Evolutionary conservation across 2,329 filamentous ascomycete species (phyloP), one percentile per base, ranked within the genome.

Genomic region (Pestalotiopsis sp.): DNA sequence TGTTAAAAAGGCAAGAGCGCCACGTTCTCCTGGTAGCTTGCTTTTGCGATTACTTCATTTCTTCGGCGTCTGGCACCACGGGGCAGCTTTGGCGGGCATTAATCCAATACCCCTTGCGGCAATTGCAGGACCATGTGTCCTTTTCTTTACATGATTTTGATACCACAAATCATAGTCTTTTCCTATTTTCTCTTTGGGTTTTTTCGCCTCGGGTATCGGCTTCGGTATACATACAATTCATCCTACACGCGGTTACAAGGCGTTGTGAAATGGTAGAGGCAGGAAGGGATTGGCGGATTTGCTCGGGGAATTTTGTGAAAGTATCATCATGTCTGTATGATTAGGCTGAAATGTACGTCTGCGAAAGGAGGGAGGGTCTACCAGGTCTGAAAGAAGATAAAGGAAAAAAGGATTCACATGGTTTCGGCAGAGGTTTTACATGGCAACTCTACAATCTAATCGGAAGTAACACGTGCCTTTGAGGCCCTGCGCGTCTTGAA

Each of bases 111-210:
- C 68, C 58, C 41, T 71, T 71, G 63, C 63, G 70, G 71, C 73
- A 73, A 75, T 74, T 74, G 69, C 70, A 70, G 69, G 68, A 69
- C 69, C 66, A 67, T 65, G 69, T 65, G 41, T 70, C 71, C 69
- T 72, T 36, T 36, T 69, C 70, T 68, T 63, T 69, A 69, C 66
- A 69, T 63, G 41, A 68, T 71, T 59, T 73, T 70, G 70, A 72
- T 62, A 73, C 69, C 70, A 70, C 68, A 68, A 68, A 72, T 66
- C 68, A 62, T 39, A 38, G 59, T 39, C 36, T 27, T 59, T 27
- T 27, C 14, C 57, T 23, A 27, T 59, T 27, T 31, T 59, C 23
- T 59, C 25, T 59, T 59, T 23, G 17, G 6, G 27, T 27, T 13
- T 25, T 58, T 58, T 27, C 20, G 17, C 25, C 56, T 58, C 25